Percentiles rank a stretch among this genome's conserved stretches.
These are phyloP conservation scores for Emmonsia crescens DNA, from an alignment of 2,329 filamentous ascomycete species.

Conservation along the genomic window DNA sequence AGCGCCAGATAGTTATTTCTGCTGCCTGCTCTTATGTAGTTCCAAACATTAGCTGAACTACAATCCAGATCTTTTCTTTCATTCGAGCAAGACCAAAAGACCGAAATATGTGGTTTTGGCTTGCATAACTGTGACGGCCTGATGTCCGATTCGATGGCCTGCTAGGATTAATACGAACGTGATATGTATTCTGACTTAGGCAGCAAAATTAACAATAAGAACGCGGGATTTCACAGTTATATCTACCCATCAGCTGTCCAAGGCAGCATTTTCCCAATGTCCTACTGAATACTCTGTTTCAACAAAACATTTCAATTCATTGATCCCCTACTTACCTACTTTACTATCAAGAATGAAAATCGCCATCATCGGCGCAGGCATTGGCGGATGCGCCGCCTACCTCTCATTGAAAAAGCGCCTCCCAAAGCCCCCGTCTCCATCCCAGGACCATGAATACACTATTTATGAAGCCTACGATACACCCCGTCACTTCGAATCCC, in stretches of 20 bases:
- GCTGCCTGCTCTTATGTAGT: neutral
- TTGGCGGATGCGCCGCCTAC: conserved; percentile 31
- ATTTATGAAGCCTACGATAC: conserved; percentile 35
- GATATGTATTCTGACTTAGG: neutral
- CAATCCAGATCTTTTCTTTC: neutral
- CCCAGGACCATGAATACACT: conserved; percentile 21
- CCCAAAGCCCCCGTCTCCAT: conserved; percentile 12
- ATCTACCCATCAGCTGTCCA: neutral
- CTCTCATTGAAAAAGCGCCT: conserved; percentile 33
- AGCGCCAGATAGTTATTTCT: neutral
- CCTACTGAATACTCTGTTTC: neutral
- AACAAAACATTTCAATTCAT: neutral
- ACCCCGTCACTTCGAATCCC: conserved; percentile 14
- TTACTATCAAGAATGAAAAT: conserved; percentile 28
- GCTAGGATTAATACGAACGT: neutral
- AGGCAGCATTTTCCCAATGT: neutral
- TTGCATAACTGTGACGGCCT: neutral
- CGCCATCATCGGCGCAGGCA: conserved; percentile 34
- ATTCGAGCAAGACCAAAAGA: neutral
- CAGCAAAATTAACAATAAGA: neutral
- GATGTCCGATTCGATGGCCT: neutral
- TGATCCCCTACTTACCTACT: neutral
- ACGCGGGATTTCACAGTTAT: neutral
- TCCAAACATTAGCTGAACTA: neutral
- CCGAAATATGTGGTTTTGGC: neutral